Evolutionary conservation across 306 rosid species (phyloP), one percentile per base, ranked within the genome.

Genomic region (Datisca glomerata): DNA sequence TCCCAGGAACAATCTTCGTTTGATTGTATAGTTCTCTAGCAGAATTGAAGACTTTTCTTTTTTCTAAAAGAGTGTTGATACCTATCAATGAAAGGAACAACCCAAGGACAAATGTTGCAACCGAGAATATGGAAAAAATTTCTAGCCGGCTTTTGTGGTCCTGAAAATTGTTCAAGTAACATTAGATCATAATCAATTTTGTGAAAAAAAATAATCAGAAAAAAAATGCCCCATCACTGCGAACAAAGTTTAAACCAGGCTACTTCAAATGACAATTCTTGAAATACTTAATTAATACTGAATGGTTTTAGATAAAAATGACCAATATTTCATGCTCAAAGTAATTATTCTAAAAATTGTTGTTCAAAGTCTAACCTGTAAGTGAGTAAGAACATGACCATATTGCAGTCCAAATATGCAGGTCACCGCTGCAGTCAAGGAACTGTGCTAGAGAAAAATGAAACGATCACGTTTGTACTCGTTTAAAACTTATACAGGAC

Each of bases 361-460:
- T 18, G 44, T 31, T 55, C 13, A 4, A 22, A n/a, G 20, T 11
- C 51, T 64, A 63, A 87, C 96, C 96, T 79, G 67, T 46, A 74
- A 8, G 60, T 63, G 74, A 45, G 80, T 78, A 55, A 87, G 93
- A 67, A 82, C 48, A 18, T 87, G 96, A 51, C 96, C 96, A 45
- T 73, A 87, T 51, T 87, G 96, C 53, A 87, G 94, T 57, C 96
- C 96, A 67, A 87, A 61, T 55, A 87, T 79, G 78, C 94, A 82
- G 12, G 96, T 70, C 48, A 76, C 93, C 28, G 94, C 76, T 18
- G 96, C 87, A 29, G 93, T 73, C 74, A 87, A 36, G 47, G 94
- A 71, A 65, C 96, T 87, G 77, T n/a, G n/a, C n/a, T n/a, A n/a
- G n/a, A n/a, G n/a, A n/a, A n/a, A n/a, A n/a, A n/a, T n/a, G n/a